Evolutionary conservation across 2,329 filamentous ascomycete species (phyloP).

Genomic region (Davidsoniella neocaledoniae): DNA sequence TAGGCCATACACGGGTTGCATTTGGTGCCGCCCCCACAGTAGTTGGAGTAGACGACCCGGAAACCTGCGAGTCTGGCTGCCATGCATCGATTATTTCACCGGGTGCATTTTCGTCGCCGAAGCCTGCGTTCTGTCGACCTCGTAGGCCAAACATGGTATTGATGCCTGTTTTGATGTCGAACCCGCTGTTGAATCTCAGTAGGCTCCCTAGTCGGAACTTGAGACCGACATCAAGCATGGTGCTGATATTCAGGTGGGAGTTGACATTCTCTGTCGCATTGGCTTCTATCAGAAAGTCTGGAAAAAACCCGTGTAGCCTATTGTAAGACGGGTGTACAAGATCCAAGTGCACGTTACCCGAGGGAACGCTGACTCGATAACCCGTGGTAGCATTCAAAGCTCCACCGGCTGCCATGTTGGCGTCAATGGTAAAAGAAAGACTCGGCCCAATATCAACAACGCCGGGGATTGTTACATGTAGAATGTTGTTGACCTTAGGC

Average conservation of each 20-base stretch:
- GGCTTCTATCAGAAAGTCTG: background rate
- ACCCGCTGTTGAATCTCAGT: background rate
- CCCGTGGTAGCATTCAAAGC: constrained; percentile 1
- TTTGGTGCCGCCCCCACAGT: background rate
- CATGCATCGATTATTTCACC: background rate
- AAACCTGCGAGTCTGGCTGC: background rate
- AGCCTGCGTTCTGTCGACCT: background rate
- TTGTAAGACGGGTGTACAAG: background rate
- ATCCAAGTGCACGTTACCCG: constrained; percentile 7
- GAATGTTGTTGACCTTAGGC: background rate
- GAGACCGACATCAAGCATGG: constrained; percentile 1
- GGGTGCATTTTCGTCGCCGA: background rate
- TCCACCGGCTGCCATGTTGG: constrained; percentile 1
- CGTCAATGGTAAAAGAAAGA: constrained; percentile 5
- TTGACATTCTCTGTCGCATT: constrained; percentile 5
- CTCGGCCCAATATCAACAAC: constrained; percentile 3
- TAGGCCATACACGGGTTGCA: background rate
- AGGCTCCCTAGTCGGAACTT: background rate
- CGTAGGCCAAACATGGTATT: constrained; percentile 6
- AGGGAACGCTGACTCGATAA: background rate
- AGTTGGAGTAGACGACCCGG: background rate
- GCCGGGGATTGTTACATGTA: constrained; percentile 6
- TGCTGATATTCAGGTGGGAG: constrained; percentile 8
- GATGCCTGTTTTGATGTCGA: background rate
- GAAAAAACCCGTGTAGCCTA: constrained; percentile 1